A percentile compares a stretch with the other conserved stretches of the same genome.
Evolutionary conservation across 1,284 basidiomycete genomes (phyloP).

Genomic region (Trametes pubescens): DNA sequence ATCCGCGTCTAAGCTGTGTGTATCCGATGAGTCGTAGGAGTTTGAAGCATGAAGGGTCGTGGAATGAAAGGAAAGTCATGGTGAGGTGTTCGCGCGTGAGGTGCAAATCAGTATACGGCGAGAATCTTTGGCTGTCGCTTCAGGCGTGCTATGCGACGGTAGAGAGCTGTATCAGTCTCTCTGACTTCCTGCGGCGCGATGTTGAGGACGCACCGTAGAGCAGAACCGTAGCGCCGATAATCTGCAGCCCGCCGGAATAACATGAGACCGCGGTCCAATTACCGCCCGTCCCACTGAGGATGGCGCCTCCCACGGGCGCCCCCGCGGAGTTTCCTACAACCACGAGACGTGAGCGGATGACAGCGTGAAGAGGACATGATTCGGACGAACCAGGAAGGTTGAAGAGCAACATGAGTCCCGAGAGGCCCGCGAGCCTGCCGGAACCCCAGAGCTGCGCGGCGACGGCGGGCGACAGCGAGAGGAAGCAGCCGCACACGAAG

Average conservation of each 20-base stretch:
- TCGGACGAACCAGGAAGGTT: constrained; percentile 30
- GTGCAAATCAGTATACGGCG: too few species aligned
- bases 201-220: constrained; percentile 24
- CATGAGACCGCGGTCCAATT: constrained; percentile 31
- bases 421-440: constrained; percentile 30
- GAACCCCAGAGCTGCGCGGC: constrained; percentile 34
- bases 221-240: constrained; percentile 26
- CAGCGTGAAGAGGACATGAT: background rate
- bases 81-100: too few species aligned
- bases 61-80: too few species aligned
- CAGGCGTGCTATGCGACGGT: too few species aligned
- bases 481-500: constrained; percentile 40
- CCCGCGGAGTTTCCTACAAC: constrained; percentile 29
- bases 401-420: constrained; percentile 33
- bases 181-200: too few species aligned
- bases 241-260: constrained; percentile 29
- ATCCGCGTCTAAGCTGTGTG: too few species aligned
- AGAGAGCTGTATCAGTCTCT: too few species aligned
- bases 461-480: constrained; percentile 34
- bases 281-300: constrained; percentile 25
- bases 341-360: background rate
- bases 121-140: too few species aligned
- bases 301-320: constrained; percentile 30
- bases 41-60: too few species aligned
- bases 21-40: too few species aligned